Conservation (phyloP, 768 basidiomycete species). For the Lactifluus echinatus region DNA sequence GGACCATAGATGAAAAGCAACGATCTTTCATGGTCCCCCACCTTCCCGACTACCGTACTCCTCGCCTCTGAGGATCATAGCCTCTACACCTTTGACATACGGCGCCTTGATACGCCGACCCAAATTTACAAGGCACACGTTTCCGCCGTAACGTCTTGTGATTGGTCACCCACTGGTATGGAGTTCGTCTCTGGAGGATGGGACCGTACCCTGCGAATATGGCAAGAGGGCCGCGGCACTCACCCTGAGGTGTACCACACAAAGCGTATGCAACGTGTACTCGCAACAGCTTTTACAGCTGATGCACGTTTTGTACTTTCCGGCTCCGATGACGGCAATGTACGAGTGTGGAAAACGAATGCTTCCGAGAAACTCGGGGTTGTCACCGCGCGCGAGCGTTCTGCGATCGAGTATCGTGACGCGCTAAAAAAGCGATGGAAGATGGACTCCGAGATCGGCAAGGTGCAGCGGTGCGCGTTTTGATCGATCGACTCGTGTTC, state of each 20-base stretch:
- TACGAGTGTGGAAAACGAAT: slow-evolving; percentile 91
- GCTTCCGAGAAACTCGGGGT: slow-evolving; percentile 90
- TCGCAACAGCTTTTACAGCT: slow-evolving; percentile 78
- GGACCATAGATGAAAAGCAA: slow-evolving; percentile 71
- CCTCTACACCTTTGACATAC: slow-evolving; percentile 94
- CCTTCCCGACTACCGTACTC: slow-evolving; percentile 83
- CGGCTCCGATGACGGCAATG: slow-evolving; percentile 92
- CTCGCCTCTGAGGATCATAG: slow-evolving; percentile 99
- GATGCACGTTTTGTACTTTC: slow-evolving; percentile 88
- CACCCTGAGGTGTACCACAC: slow-evolving; percentile 91
- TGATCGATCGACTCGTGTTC: not conserved
- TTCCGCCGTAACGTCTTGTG: slow-evolving; percentile 91
- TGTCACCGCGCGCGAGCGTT: slow-evolving; percentile 81
- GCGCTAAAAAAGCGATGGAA: slow-evolving; percentile 86
- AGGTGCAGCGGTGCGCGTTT: slow-evolving; percentile 60
- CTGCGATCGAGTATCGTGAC: slow-evolving; percentile 87
- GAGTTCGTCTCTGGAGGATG: slow-evolving; percentile 96
- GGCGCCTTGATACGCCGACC: slow-evolving; percentile 69
- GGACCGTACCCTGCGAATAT: slow-evolving; percentile 90
- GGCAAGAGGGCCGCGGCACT: slow-evolving; percentile 79
- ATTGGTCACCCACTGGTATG: slow-evolving; percentile 93
- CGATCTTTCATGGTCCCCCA: slow-evolving; percentile 90
- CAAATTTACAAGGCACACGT: slow-evolving; percentile 98
- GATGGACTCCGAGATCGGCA: slow-evolving; percentile 70
- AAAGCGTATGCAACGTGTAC: slow-evolving; percentile 97